Evolutionary conservation across 2,329 filamentous ascomycete genomes (phyloP).

Genomic region (Aspergillus spinulosporus): DNA sequence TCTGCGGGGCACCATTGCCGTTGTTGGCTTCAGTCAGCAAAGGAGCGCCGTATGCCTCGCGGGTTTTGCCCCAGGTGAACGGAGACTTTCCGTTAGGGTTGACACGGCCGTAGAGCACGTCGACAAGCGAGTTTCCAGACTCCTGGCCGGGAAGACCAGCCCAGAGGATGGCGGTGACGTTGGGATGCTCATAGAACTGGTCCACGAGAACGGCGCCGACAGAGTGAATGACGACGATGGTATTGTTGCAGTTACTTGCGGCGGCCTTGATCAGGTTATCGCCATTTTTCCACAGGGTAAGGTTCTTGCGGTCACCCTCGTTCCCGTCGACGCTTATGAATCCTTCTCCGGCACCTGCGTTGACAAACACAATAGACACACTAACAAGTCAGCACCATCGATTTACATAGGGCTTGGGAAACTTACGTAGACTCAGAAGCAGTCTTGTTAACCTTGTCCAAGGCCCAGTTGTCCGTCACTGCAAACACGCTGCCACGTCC

Average conservation of each 20-base stretch:
- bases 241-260: slow-evolving; percentile 76
- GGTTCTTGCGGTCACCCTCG: slow-evolving; percentile 83
- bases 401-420: neutral
- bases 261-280: slow-evolving; percentile 81
- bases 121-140: slow-evolving; percentile 71
- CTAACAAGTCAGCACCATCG: slow-evolving; percentile 20
- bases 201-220: slow-evolving; percentile 75
- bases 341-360: slow-evolving; percentile 82
- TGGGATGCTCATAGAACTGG: slow-evolving; percentile 60
- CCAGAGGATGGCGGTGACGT: slow-evolving; percentile 74
- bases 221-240: slow-evolving; percentile 87
- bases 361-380: slow-evolving; percentile 79
- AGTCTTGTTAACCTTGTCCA: slow-evolving; percentile 50
- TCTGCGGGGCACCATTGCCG: slow-evolving; percentile 57
- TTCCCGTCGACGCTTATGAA: slow-evolving; percentile 83
- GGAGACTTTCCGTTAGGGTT: slow-evolving; percentile 65
- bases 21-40: slow-evolving; percentile 61
- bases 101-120: slow-evolving; percentile 69
- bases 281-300: slow-evolving; percentile 83
- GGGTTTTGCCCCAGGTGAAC: slow-evolving; percentile 59
- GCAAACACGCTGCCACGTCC: slow-evolving; percentile 64
- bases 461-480: slow-evolving; percentile 60
- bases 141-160: slow-evolving; percentile 74
- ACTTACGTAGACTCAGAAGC: slow-evolving; percentile 51
- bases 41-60: slow-evolving; percentile 57